Conservation (phyloP, 2,329 filamentous ascomycete species). For the Talaromyces sp. region DNA sequence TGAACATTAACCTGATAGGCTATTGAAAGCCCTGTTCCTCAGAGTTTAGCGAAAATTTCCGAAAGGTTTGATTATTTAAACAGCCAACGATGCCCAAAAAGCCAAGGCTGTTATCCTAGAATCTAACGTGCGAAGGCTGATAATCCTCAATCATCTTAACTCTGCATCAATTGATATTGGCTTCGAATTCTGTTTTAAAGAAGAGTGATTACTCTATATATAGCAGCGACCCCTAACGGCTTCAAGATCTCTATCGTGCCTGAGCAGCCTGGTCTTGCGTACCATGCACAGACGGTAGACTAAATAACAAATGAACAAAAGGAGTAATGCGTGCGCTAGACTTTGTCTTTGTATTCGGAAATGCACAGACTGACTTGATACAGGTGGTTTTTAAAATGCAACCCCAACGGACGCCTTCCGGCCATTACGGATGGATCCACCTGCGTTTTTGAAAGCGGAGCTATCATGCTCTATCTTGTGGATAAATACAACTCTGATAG, state of each 20-base stretch:
- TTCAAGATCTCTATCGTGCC: slow-evolving; percentile 34
- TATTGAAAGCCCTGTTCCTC: no score
- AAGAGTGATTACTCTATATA: slow-evolving; percentile 25
- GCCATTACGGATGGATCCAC: slow-evolving; percentile 38
- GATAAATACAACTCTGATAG: slow-evolving; percentile 39
- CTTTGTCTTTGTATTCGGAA: no score
- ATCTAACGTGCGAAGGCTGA: no score
- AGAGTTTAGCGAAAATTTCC: no score
- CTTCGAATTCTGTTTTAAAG: no score
- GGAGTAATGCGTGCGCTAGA: slow-evolving; percentile 21
- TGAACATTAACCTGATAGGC: no score
- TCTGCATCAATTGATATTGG: no score
- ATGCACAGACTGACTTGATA: not conserved
- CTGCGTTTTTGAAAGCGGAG: slow-evolving; percentile 38
- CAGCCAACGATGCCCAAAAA: no score
- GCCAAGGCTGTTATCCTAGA: no score
- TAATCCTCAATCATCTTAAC: no score
- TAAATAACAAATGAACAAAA: slow-evolving; percentile 38
- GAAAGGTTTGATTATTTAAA: no score
- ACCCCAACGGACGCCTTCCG: slow-evolving; percentile 48
- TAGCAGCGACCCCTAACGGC: slow-evolving; percentile 28
- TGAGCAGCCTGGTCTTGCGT: slow-evolving; percentile 32
- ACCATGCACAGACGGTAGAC: slow-evolving; percentile 31
- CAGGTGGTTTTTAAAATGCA: slow-evolving; percentile 45
- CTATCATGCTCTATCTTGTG: slow-evolving; percentile 43